Evolutionary conservation across 1,139 yeast species (phyloP).

Genomic region (Blastobotrys persicus): DNA sequence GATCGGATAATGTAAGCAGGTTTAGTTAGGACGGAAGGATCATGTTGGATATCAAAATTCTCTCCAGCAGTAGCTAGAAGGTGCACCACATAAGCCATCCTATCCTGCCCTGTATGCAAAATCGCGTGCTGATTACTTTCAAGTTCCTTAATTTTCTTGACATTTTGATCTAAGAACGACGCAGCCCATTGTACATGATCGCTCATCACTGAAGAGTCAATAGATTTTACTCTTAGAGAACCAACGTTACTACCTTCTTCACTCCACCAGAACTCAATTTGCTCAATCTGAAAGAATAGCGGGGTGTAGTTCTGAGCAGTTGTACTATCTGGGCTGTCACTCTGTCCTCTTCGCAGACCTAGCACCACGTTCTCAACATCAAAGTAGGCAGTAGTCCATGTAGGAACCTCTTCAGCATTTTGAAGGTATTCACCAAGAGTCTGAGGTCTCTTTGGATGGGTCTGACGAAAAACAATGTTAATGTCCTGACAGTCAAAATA

Average conservation of each 20-base stretch:
- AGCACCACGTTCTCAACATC: slow-evolving; percentile 25
- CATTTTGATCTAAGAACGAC: slow-evolving; percentile 24
- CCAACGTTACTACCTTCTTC: slow-evolving; percentile 27
- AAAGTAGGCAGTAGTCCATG: slow-evolving; percentile 23
- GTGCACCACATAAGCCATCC: slow-evolving; percentile 44
- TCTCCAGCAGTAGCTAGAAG: slow-evolving; percentile 62
- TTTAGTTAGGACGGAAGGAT: slow-evolving; percentile 84
- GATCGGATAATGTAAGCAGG: slow-evolving; percentile 81
- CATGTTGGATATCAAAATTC: slow-evolving; percentile 62
- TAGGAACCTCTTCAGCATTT: slow-evolving; percentile 23
- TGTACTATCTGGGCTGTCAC: neutral
- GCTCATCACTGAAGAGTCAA: slow-evolving; percentile 29
- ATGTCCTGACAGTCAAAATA: slow-evolving; percentile 26
- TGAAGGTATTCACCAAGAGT: slow-evolving; percentile 27
- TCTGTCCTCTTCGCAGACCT: slow-evolving; percentile 25
- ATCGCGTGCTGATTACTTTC: slow-evolving; percentile 9
- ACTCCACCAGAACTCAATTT: slow-evolving; percentile 33
- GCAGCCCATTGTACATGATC: slow-evolving; percentile 30
- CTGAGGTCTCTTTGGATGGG: slow-evolving; percentile 23
- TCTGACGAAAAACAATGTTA: slow-evolving; percentile 26
- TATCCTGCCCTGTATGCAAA: slow-evolving; percentile 15
- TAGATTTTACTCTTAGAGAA: slow-evolving; percentile 29
- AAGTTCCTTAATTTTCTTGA: slow-evolving; percentile 21
- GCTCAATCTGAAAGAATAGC: slow-evolving; percentile 28
- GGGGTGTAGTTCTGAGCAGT: slow-evolving; percentile 25